Evolutionary conservation across 2,329 filamentous ascomycete species (phyloP).

Genomic region (Botryotinia narcissicola): DNA sequence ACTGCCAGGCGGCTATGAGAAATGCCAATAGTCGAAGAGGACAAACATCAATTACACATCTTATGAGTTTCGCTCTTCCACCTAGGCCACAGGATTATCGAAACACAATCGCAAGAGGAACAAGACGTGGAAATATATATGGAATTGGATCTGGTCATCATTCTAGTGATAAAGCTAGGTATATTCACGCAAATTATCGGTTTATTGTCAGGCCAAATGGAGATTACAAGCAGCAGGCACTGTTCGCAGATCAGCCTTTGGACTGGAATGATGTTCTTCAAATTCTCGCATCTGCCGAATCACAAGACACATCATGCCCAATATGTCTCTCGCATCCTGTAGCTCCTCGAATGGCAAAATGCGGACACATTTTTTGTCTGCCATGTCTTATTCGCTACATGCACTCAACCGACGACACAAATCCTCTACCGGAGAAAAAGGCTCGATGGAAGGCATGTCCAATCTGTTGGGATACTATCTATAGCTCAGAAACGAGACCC

Average conservation of each 20-base stretch:
- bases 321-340: conserved; percentile 93
- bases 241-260: conserved; percentile 83
- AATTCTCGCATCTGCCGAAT: conserved; percentile 84
- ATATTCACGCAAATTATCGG: conserved; percentile 94
- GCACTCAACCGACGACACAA: conserved; percentile 73
- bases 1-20: conserved; percentile 46
- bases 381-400: conserved; percentile 94
- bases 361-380: conserved; percentile 94
- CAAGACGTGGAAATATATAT: conserved; percentile 71
- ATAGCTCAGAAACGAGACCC: conserved; percentile 82
- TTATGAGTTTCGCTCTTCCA: conserved; percentile 87
- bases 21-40: conserved; percentile 75
- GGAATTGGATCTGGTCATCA: conserved; percentile 87
- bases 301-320: conserved; percentile 84
- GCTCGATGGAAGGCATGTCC: conserved; percentile 91
- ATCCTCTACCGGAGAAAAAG: conserved; percentile 61
- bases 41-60: conserved; percentile 93
- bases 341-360: conserved; percentile 93
- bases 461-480: conserved; percentile 92
- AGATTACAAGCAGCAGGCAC: conserved; percentile 75
- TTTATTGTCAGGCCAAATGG: conserved; percentile 87
- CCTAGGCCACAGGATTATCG: conserved; percentile 61
- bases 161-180: conserved; percentile 84
- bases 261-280: conserved; percentile 91
- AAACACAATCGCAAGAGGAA: conserved; percentile 50